Evolutionary conservation across 1,284 basidiomycete species (phyloP).

Genomic region (Microbotryum scabiosae): DNA sequence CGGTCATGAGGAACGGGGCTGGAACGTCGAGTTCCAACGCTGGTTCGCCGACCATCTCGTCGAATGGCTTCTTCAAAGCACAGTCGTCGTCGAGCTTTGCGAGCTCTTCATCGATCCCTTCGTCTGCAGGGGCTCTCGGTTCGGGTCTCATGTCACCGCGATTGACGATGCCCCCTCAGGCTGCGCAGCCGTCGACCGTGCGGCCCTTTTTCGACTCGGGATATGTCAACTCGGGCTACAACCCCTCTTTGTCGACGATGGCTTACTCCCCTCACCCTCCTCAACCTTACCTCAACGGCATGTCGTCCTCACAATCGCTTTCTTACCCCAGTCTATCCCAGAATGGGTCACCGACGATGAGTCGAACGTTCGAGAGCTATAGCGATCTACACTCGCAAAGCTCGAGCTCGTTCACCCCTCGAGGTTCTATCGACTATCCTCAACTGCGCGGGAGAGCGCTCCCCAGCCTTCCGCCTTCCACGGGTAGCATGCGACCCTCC

Average conservation of each 20-base stretch:
- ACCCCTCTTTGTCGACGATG: slow-evolving; percentile 22
- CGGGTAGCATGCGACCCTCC: slow-evolving; percentile 50
- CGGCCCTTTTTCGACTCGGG: slow-evolving; percentile 11
- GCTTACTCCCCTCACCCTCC: slow-evolving; percentile 5
- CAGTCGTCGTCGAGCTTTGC: background rate
- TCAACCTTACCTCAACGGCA: slow-evolving; percentile 28
- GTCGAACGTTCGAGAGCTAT: slow-evolving; percentile 53
- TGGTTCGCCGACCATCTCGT: background rate
- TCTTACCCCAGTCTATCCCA: slow-evolving; percentile 61
- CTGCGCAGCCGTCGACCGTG: slow-evolving; percentile 26
- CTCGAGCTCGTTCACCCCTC: slow-evolving; percentile 49
- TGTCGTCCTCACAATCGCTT: slow-evolving; percentile 45
- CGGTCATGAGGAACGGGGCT: slow-evolving; percentile 1
- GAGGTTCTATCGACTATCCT: slow-evolving; percentile 66
- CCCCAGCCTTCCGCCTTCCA: slow-evolving; percentile 59
- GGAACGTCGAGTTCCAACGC: background rate
- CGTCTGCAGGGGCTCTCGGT: slow-evolving; percentile 1
- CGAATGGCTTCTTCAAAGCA: background rate
- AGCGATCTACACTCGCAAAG: slow-evolving; percentile 59
- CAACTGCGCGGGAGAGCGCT: slow-evolving; percentile 54
- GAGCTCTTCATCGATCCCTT: slow-evolving; percentile 1
- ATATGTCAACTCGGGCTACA: slow-evolving; percentile 2
- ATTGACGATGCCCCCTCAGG: slow-evolving; percentile 26
- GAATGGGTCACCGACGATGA: slow-evolving; percentile 54
- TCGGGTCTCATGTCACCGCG: slow-evolving; percentile 22